Evolutionary conservation across 202 grass and related monocot species (phyloP), one percentile per base, ranked within the genome.

Genomic region (Zizania palustris): DNA sequence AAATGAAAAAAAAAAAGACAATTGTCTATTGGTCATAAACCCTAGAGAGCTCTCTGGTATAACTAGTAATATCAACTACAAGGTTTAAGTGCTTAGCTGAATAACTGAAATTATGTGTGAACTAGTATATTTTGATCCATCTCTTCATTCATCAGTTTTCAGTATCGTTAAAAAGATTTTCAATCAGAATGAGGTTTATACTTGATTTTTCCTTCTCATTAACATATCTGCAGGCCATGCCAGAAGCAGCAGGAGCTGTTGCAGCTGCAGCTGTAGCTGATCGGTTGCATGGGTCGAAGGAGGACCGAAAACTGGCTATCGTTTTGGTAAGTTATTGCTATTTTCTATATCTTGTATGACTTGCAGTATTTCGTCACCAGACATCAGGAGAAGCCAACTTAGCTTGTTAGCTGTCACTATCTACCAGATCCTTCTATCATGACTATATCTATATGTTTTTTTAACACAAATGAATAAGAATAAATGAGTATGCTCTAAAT

Each of bases 201-300:
- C 45, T 57, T 84, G 63, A 69, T 83, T 75, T 11, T 75, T 81
- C 69, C 45, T 82, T 72, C 55, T 37, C 71, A 50, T 61, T 67
- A 62, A 74, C 72, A 72, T 65, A 78, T 84, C 78, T 80, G 74
- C 76, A 95, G 87, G 89, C 82, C 20, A 98, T 98, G 89, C 96
- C 96, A 81, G 89, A 93, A 82, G 96, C 96, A 75, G 91, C 89
- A 44, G 96, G 96, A 76, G 91, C 91, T 88, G 96, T 98, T 72
- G 96, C 91, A 76, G 96, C 96, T 65, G 96, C 91, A 65, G 91
- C 96, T 85, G 83, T 98, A 81, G 96, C 89, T 73, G 91, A 98
- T 83, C 85, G 83, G 46, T 87, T 98, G 84, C 89, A 95, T 85
- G 96, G 89, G 65, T 87, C 91, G 60, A 94, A 95, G 85, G 96